Evolutionary conservation across 306 rosid species (phyloP).

Genomic region (Castanea crenata): DNA sequence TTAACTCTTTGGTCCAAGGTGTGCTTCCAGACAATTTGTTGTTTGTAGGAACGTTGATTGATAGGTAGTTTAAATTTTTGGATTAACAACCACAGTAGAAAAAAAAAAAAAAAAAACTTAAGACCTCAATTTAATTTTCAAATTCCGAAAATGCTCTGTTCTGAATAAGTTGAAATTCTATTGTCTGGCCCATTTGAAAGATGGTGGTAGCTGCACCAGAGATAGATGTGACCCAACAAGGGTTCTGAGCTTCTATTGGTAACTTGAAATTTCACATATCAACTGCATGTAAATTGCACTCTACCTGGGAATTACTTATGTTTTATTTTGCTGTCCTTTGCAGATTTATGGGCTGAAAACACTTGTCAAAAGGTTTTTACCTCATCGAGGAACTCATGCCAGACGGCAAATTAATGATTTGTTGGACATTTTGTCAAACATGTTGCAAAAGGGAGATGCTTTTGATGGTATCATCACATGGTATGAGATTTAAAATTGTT

Average conservation of each 20-base stretch:
- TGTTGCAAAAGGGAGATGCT: conserved; percentile 45
- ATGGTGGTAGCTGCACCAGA: not conserved
- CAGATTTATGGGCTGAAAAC: conserved; percentile 90
- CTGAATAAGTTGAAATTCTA: not conserved
- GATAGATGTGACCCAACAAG: not conserved
- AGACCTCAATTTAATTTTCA: not conserved
- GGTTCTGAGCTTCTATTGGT: not conserved
- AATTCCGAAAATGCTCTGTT: not conserved
- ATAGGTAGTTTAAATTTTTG: not conserved
- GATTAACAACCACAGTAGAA: not conserved
- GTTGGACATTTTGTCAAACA: conserved; percentile 49
- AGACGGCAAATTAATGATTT: conserved; percentile 41
- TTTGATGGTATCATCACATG: conserved; percentile 31
- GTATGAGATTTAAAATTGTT: conserved; percentile 33
- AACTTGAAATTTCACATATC: not conserved
- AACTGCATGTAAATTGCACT: conserved; percentile 6
- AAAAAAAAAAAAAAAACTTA: not conserved
- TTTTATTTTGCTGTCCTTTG: conserved; percentile 20
- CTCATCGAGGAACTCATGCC: conserved; percentile 47
- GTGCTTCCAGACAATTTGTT: not conserved
- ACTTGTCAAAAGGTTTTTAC: conserved; percentile 75
- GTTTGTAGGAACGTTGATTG: not conserved
- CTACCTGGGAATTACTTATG: conserved; percentile 14
- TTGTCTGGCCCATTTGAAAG: not conserved
- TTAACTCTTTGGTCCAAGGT: conserved; percentile 1